Evolutionary conservation across 352 stramenopile species (phyloP), one percentile per base, ranked within the genome.

Genomic region (Pythium dissotocum): DNA sequence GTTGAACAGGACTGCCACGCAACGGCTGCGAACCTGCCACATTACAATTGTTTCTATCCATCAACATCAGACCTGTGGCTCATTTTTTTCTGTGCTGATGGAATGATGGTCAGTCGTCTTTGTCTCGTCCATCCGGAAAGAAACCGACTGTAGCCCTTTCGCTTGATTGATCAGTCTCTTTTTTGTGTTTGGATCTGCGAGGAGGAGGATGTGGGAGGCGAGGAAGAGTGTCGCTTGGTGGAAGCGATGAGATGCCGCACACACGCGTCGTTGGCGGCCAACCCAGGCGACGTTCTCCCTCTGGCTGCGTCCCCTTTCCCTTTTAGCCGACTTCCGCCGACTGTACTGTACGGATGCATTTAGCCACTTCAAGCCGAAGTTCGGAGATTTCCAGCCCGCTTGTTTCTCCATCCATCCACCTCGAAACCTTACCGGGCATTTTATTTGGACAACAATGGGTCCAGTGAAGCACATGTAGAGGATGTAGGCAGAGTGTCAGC

Each of bases 151-250:
- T 18, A 32, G 32, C 32, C 33, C 18, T 58, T 40, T 65, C 48
- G 59, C 48, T 44, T 46, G 48, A 51, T 65, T 51, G 57, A 40
- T 61, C 35, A 24, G 32, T 12, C 48, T 58, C 35, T 51, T 58
- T 52, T 58, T 51, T 65, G 59, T 65, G 59, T 6, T 8, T 36
- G 24, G 55, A 61, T 61, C 55, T 28, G 48, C 35, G 28, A 61
- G 21, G 40, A 49, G 40, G 40, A 44, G 38, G 38, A 44, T 44
- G 38, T 44, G 38, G 40, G 40, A 49, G 40, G 40, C 16, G 40
- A 49, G 13, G 35, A 61, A 65, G 48, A 58, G 59, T 65, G 59
- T 65, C 59, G 59, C 59, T 65, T 65, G 59, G 59, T 49, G 28
- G 28, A 48, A 36, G 58, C 18, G 28, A n/a, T 65, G 58, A 65